Percentiles rank a stretch among this genome's conserved stretches.
phyloP scores from a whole-genome alignment of 192 early-diverging fungal genomes.

The Gorgonomyces haynaldii region DNA sequence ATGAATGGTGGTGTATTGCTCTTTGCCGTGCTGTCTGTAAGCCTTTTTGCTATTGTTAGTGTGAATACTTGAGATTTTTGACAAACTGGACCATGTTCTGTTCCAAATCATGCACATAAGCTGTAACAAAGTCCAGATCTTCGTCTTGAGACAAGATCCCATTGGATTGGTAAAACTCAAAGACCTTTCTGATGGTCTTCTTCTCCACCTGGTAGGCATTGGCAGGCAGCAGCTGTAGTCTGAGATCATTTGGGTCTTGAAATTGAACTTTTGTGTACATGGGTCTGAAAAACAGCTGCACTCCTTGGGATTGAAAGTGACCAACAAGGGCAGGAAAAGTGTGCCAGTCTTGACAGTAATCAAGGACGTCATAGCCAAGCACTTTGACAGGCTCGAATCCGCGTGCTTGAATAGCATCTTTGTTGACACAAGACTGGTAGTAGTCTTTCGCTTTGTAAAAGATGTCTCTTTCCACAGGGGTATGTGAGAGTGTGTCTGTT shows the following conservation, averaged over 20 bases:
- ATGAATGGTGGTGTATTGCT: not conserved
- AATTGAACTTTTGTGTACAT: conserved; percentile 16
- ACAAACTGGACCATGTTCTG: conserved; percentile 11
- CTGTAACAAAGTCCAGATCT: conserved; percentile 12
- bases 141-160: conserved; percentile 3
- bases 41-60: no score
- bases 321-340: conserved; percentile 17
- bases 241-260: conserved; percentile 14
- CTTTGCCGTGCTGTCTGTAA: not conserved
- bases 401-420: conserved; percentile 11
- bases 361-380: conserved; percentile 10
- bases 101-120: conserved; percentile 15
- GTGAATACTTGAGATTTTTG: conserved; percentile 10
- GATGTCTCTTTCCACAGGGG: conserved; percentile 12
- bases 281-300: conserved; percentile 20
- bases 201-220: conserved; percentile 13
- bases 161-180: conserved; percentile 7
- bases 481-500: conserved; percentile 7
- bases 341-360: not conserved
- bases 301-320: conserved; percentile 14
- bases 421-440: conserved; percentile 23
- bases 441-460: conserved; percentile 22
- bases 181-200: conserved; percentile 12
- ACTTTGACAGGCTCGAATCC: conserved; percentile 24
- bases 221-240: conserved; percentile 23